Evolutionary conservation across 164 flowering plant genomes (phyloP), one percentile per base, ranked within the genome.

Genomic region (Sedum album): DNA sequence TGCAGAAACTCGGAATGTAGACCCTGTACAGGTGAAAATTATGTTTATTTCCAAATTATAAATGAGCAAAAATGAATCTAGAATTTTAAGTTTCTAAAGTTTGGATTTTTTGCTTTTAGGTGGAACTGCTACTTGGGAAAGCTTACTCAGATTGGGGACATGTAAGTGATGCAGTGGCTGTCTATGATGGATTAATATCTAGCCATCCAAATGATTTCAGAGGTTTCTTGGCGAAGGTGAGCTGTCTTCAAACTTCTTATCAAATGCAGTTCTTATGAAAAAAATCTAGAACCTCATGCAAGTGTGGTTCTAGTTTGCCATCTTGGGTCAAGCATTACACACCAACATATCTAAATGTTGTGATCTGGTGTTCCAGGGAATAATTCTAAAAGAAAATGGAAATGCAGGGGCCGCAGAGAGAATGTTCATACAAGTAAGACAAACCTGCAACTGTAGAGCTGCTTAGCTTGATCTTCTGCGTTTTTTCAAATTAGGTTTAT

Each of bases 81-180:
- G 31, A 61, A n/a, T 20, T 26, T 65, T 21, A 4, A 26, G 30
- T 20, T 25, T 18, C 26, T 38, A n/a, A 14, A 14, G 3, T 38
- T 35, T 28, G 15, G 30, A 1, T 25, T 21, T 28, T 51, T 13
- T 13, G 28, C 26, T 31, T 64, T 13, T 76, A 86, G 91, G 83
- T 86, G 70, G 88, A 94, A 1, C 79, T 94, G 73, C 96, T 94
- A 76, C 95, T 94, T 67, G 98, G 95, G 65, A 94, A 91, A 82
- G 93, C 97, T 38, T 94, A 91, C 73, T 89, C 98, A 66, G 93
- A 89, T 57, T 89, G 96, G 95, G 98, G 96, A 14, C 96, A 88
- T 73, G 71, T 93, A 14, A 86, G 90, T 75, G 98, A 93, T 81
- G 98, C 98, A 60, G 83, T 90, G 20, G 69, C 96, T 66, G 90